Percentiles rank a stretch among this genome's conserved stretches.
Conservation (phyloP, 2,329 filamentous ascomycete species). For the Ophiostoma novo-ulmi region DNA sequence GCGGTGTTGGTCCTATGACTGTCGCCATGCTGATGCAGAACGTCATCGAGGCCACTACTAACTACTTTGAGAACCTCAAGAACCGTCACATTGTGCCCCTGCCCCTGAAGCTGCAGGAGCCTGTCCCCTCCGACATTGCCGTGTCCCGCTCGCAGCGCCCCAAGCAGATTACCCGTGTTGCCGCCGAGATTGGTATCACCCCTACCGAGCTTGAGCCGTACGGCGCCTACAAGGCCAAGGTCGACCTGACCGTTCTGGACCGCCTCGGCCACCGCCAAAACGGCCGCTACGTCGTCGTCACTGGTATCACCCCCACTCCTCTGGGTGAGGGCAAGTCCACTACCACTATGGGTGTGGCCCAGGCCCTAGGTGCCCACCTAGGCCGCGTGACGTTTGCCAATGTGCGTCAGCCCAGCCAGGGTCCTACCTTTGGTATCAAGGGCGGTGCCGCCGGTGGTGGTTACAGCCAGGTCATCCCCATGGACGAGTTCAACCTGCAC, state of each 20-base stretch:
- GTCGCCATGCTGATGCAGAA: conserved; percentile 98
- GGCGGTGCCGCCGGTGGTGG: conserved; percentile 94
- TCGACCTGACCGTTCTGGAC: conserved; percentile 75
- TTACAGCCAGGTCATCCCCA: conserved; percentile 98
- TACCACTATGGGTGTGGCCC: conserved; percentile 90
- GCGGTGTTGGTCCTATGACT: conserved; percentile 97
- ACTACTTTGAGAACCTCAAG: conserved; percentile 79
- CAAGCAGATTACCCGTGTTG: conserved; percentile 83
- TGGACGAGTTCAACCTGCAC: conserved; percentile 99
- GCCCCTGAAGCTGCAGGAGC: conserved; percentile 70
- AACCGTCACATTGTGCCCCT: conserved; percentile 73
- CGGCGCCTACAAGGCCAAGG: conserved; percentile 92
- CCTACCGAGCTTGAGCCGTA: conserved; percentile 90
- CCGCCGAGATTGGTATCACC: conserved; percentile 80
- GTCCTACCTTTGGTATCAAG: conserved; percentile 98
- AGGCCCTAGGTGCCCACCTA: conserved; percentile 85
- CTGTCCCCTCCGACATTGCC: conserved; percentile 93
- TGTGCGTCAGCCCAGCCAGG: conserved; percentile 92
- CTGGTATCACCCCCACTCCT: conserved; percentile 93
- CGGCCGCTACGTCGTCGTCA: conserved; percentile 86
- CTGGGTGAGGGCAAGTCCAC: conserved; percentile 98
- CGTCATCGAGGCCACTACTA: conserved; percentile 77
- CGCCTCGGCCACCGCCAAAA: conserved; percentile 81
- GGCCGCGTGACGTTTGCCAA: conserved; percentile 90
- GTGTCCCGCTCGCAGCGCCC: conserved; percentile 84